Evolutionary conservation across 805 yeast species (phyloP).

Genomic region (Ogataea trehaloabstinens): DNA sequence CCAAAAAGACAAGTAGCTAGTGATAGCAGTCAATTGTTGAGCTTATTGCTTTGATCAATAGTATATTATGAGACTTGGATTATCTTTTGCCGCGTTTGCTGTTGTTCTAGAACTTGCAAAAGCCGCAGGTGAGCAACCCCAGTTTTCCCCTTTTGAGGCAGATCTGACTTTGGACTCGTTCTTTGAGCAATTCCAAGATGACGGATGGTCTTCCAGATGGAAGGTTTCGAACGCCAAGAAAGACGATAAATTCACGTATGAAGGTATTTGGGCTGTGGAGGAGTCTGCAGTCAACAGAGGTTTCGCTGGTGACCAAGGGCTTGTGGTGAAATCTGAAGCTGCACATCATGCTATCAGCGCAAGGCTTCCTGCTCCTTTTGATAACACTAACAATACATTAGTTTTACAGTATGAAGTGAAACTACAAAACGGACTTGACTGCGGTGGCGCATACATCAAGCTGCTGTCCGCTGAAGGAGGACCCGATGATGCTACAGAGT

Average conservation of each 20-base stretch:
- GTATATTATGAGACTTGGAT: background rate
- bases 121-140: conserved; percentile 29
- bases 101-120: background rate
- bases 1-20: no score
- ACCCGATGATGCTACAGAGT: conserved; percentile 36
- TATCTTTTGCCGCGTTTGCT: conserved; percentile 8
- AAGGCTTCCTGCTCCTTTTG: conserved; percentile 53
- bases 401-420: conserved; percentile 91
- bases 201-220: conserved; percentile 48
- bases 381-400: conserved; percentile 60
- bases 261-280: conserved; percentile 76
- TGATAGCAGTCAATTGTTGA: no score
- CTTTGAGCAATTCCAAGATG: conserved; percentile 60
- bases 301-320: conserved; percentile 64
- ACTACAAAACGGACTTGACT: conserved; percentile 69
- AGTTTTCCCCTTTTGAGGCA: conserved; percentile 38
- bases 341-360: conserved; percentile 81
- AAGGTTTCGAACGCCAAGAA: conserved; percentile 54
- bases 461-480: conserved; percentile 49
- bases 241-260: conserved; percentile 55
- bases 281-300: conserved; percentile 59
- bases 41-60: no score
- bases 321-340: conserved; percentile 73
- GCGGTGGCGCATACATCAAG: conserved; percentile 92
- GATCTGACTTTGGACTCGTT: conserved; percentile 43